Evolutionary conservation across 2,329 filamentous ascomycete species (phyloP), one percentile per base, ranked within the genome.

Genomic region (Domatiomyces catenatus): DNA sequence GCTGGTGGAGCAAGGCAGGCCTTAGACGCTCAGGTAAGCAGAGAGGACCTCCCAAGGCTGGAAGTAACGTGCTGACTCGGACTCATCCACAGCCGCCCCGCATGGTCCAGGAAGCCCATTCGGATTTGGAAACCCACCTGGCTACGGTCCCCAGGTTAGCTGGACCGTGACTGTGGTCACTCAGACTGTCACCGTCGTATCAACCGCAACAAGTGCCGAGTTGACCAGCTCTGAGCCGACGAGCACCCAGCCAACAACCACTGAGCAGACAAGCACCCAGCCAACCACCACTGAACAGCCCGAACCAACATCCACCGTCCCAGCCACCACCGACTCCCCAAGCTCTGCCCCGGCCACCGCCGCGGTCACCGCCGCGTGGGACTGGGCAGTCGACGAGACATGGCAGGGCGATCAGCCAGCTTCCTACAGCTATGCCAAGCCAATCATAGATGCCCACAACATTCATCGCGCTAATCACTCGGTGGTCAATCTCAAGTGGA

Each of bases 401-500:
- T 39, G 32, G 32, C 10, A 15, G 12, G 32, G 32, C 15, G 32
- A 39, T 39, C 32, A 39, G 32, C 32, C 32, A 39, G 8, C 32
- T 12, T 39, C 32, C 10, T 15, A 15, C 10, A 15, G 10, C 58
- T 64, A 69, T 54, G 51, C 58, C 26, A 50, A 57, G 42, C 50
- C 54, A 17, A 59, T 70, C 43, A 60, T 90, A 47, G 72, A 81
- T 60, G 79, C 86, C 64, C 92, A 96, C 81, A 95, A 95, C 71
- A 62, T 83, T 49, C 86, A 92, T 70, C 89, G 92, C 56, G 66
- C 73, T 62, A 93, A 92, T 72, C 87, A 95, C 75, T 83, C 82
- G 17, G 80, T 79, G 36, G 62, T 68, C 19, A 75, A 70, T 44
- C 63, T 95, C 45, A 64, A 62, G 48, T 96, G 86, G 84, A 75